These are phyloP conservation scores for Cordyceps fumosorosea DNA, from an alignment of 2,329 filamentous ascomycete species.

Conservation along the genomic window DNA sequence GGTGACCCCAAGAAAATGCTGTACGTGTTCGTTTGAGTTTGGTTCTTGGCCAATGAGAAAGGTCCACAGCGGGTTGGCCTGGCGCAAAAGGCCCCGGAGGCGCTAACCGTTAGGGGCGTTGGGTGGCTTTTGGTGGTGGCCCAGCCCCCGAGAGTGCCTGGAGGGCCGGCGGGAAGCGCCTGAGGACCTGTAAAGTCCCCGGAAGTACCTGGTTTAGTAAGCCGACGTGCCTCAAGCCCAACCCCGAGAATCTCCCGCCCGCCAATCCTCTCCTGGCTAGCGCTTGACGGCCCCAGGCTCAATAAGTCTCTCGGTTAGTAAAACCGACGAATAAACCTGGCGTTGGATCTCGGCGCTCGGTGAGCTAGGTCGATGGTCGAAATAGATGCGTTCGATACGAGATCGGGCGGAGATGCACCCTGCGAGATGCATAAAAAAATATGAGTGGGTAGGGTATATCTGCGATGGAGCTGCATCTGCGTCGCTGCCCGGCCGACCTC, in stretches of 20 bases:
- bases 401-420: not conserved
- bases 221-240: not conserved
- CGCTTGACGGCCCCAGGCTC: not conserved
- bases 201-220: not conserved
- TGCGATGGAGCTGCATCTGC: not conserved
- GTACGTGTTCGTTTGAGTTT: slow-evolving; percentile 22
- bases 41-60: not conserved
- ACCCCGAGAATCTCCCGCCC: not conserved
- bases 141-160: not conserved
- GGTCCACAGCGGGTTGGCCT: not conserved
- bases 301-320: not conserved
- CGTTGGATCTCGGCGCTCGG: not conserved
- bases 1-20: slow-evolving; percentile 16
- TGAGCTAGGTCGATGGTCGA: not conserved
- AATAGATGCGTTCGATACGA: not conserved
- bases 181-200: not conserved
- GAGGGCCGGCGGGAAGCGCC: not conserved
- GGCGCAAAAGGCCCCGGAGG: not conserved
- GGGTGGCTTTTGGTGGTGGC: not conserved
- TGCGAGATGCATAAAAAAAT: not conserved
- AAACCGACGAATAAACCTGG: not conserved
- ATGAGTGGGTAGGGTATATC: not conserved
- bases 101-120: not conserved
- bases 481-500: not conserved
- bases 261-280: slow-evolving; percentile 3